Evolutionary conservation across 2,329 filamentous ascomycete genomes (phyloP).

Genomic region (Cyanodermella asteris): DNA sequence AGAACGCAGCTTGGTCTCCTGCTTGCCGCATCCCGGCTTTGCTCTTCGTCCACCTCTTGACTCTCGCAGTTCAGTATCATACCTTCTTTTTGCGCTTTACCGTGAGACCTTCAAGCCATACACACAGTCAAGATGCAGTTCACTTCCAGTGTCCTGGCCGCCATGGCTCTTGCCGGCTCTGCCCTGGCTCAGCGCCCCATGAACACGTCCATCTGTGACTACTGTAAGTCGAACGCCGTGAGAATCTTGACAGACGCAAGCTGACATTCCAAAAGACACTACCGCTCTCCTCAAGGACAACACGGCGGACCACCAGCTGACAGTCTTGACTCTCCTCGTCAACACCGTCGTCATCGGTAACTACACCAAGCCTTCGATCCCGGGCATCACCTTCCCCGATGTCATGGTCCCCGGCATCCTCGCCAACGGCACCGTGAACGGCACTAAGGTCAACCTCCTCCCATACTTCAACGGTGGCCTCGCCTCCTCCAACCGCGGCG

Average conservation of each 20-base stretch:
- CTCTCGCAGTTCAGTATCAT: no score
- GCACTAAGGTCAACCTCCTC: slow-evolving; percentile 9
- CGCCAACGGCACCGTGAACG: slow-evolving; percentile 10
- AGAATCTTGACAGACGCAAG: no score
- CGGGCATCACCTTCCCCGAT: slow-evolving; percentile 11
- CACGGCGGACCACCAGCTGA: slow-evolving; percentile 35
- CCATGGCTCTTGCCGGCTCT: slow-evolving; percentile 9
- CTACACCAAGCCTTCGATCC: no score
- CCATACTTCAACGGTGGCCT: slow-evolving; percentile 13
- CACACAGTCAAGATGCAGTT: no score
- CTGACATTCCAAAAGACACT: no score
- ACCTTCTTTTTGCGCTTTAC: no score
- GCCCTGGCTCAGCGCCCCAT: slow-evolving; percentile 24
- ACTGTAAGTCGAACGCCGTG: no score
- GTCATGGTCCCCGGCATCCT: slow-evolving; percentile 16
- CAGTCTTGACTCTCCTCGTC: slow-evolving; percentile 33
- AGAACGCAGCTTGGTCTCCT: no score
- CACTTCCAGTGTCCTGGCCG: no score
- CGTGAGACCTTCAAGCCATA: no score
- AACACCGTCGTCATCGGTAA: slow-evolving; percentile 45
- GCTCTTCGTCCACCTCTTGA: no score
- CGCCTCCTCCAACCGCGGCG: background rate
- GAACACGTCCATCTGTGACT: slow-evolving; percentile 36
- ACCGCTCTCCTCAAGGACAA: slow-evolving; percentile 36
- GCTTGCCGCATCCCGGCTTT: no score